Conservation (phyloP, 179 eudicot genomes). For the Carnegiea gigantea region DNA sequence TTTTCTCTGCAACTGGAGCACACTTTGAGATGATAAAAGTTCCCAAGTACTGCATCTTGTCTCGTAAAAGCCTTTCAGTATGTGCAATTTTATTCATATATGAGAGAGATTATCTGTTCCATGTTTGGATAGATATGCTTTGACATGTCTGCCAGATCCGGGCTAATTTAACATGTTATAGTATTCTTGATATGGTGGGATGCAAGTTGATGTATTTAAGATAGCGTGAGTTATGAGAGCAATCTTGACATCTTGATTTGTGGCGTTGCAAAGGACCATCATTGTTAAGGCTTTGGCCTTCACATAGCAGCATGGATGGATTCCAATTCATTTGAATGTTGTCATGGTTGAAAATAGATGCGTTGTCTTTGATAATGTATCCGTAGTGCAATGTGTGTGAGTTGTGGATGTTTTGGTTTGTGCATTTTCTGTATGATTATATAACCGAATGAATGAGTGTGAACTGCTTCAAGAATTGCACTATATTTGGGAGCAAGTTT, state of each 20-base stretch:
- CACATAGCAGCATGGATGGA: not conserved
- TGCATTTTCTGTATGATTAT: not conserved
- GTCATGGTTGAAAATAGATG: too few relatives aligned
- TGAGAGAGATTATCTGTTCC: not conserved
- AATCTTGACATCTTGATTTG: not conserved
- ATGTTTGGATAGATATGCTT: not conserved
- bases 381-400: not conserved
- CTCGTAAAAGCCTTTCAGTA: too few relatives aligned
- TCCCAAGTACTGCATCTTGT: too few relatives aligned
- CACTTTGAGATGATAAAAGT: too few relatives aligned
- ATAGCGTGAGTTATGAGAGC: not conserved
- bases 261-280: not conserved
- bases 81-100: not conserved
- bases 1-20: too few relatives aligned
- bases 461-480: not conserved
- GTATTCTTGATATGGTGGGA: not conserved
- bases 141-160: not conserved
- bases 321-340: not conserved
- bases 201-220: not conserved
- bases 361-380: not conserved
- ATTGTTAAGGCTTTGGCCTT: not conserved
- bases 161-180: not conserved
- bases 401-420: not conserved
- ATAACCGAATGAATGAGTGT: not conserved
- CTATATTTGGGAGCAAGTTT: not conserved